Evolutionary conservation across 2,329 filamentous ascomycete species (phyloP), one percentile per base, ranked within the genome.

Genomic region (Fusarium sp.): DNA sequence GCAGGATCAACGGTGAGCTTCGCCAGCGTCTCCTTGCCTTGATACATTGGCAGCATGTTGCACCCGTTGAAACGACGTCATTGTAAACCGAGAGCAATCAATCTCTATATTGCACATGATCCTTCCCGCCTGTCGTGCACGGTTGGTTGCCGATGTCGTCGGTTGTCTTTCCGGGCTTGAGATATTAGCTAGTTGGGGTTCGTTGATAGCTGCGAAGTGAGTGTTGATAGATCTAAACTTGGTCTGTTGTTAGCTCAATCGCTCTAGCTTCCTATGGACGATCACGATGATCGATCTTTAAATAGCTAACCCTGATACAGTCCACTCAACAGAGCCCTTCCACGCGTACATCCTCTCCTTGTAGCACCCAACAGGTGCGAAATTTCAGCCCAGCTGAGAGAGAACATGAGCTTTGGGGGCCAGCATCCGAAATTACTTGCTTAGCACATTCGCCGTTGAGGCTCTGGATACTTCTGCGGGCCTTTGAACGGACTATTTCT

Each of bases 81-180:
- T 65, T 61, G 37, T 68, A 40, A 30, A 38, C 63, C 52, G 14
- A 69, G 60, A 71, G 59, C 50, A 69, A 59, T 63, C 38, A 33
- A 15, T 14, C n/a, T 58, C 32, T 27, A 43, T 32, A 58, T 52
- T 22, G 25, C 20, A 27, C 25, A 52, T 54, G 15, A 69, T 72
- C 62, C 62, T 64, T 47, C 50, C 63, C 54, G 54, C 52, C 59
- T 63, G 57, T 25, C 4, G 60, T 40, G 45, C 63, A 61, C 45
- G 61, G 59, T 27, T 37, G 17, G 33, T 43, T 25, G 32, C 56
- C 47, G 27, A 38, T n/a, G 37, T 33, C 45, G 11, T 35, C 35
- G 50, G n/a, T 38, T 65, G 22, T 37, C 45, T 62, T 62, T 58
- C 50, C 61, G 25, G 37, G 5, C 52, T 59, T 25, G 25, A 20